phyloP scores from a whole-genome alignment of 805 yeast species.

The Yarrowia hollandica region DNA sequence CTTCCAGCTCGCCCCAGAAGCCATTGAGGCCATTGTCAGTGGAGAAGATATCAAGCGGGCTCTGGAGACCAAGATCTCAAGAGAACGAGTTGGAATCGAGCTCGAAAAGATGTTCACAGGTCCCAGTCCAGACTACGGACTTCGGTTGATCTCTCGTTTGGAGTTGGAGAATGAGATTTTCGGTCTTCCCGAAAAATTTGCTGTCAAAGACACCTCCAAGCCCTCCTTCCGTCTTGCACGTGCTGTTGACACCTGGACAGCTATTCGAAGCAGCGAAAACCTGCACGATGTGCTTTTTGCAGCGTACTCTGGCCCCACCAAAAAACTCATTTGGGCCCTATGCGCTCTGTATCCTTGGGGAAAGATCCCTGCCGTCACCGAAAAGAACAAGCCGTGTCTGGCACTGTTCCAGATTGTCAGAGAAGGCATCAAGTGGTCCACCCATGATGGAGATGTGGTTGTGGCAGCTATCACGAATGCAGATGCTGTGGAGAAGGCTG shows the following conservation, averaged over 20 bases:
- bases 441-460: constrained; percentile 54
- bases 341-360: constrained; percentile 47
- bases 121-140: constrained; percentile 60
- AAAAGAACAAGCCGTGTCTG: constrained; percentile 42
- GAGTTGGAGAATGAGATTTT: constrained; percentile 62
- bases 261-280: constrained; percentile 31
- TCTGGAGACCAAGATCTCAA: constrained; percentile 70
- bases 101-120: constrained; percentile 73
- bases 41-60: constrained; percentile 56
- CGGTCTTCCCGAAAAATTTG: constrained; percentile 40
- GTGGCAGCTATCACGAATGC: constrained; percentile 46
- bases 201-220: constrained; percentile 4
- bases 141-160: constrained; percentile 57
- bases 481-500: constrained; percentile 36
- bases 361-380: constrained; percentile 43
- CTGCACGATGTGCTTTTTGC: background rate
- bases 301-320: background rate
- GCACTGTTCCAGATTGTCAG: constrained; percentile 56
- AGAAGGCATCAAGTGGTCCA: constrained; percentile 70
- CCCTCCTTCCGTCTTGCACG: constrained; percentile 23
- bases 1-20: constrained; percentile 60
- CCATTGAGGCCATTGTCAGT: constrained; percentile 60
- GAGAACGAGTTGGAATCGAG: constrained; percentile 89
- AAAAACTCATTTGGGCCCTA: constrained; percentile 6
- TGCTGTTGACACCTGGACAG: constrained; percentile 26